These are phyloP conservation scores for Hypholoma sublateritium DNA, from an alignment of 768 basidiomycete genomes.

Conservation along the genomic window DNA sequence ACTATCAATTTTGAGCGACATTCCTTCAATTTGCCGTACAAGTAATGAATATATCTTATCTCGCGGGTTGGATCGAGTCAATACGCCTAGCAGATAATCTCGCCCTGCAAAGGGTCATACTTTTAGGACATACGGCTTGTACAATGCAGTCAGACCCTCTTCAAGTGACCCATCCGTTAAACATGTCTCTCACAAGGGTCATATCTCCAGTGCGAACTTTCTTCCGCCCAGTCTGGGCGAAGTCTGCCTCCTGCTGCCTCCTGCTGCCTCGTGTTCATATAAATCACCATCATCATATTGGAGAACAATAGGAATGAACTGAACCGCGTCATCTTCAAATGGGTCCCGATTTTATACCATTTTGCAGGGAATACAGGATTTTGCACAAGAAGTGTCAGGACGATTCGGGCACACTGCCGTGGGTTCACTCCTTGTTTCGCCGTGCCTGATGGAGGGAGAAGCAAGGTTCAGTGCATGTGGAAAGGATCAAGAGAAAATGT, in stretches of 20 bases:
- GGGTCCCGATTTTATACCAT: background rate
- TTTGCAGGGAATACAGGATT: background rate
- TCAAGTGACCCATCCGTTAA: too few relatives aligned
- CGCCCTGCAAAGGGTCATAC: too few relatives aligned
- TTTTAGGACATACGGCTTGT: too few relatives aligned
- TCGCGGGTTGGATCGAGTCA: too few relatives aligned
- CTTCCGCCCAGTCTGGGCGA: background rate
- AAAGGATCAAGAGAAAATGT: background rate
- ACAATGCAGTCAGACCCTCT: too few relatives aligned
- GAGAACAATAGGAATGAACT: slow-evolving; percentile 18
- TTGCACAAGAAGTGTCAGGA: slow-evolving; percentile 10
- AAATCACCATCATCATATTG: slow-evolving; percentile 6
- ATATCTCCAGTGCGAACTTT: background rate
- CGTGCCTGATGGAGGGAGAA: slow-evolving; percentile 1
- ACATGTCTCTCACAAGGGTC: slow-evolving; percentile 15
- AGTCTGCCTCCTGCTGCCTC: background rate
- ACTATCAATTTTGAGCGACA: too few relatives aligned
- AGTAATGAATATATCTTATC: too few relatives aligned
- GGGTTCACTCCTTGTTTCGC: background rate
- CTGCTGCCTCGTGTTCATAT: slow-evolving; percentile 14
- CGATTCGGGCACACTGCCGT: slow-evolving; percentile 10
- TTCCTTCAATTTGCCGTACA: too few relatives aligned
- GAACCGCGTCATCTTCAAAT: slow-evolving; percentile 4
- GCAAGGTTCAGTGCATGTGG: background rate
- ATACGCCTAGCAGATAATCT: too few relatives aligned